Evolutionary conservation across 108 stramenopile genomes (phyloP).

Genomic region (Schizochytrium sp.): DNA sequence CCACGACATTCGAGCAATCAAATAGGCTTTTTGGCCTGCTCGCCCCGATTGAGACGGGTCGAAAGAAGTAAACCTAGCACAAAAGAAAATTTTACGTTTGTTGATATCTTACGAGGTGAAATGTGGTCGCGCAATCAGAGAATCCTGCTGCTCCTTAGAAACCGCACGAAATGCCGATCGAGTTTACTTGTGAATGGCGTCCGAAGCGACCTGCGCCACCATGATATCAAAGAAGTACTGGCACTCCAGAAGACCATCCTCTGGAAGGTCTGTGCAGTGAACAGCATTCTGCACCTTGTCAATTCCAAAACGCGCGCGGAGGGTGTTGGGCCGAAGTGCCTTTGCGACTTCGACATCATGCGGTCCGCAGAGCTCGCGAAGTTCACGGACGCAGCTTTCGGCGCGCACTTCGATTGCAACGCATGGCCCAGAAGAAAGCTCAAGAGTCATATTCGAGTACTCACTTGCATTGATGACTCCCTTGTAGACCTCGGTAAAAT

Average conservation of each 20-base stretch:
- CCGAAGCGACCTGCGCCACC: neutral
- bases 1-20: too few relatives aligned
- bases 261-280: conserved; percentile 69
- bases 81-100: too few relatives aligned
- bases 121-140: too few relatives aligned
- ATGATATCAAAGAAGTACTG: conserved; percentile 63
- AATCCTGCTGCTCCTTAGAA: too few relatives aligned
- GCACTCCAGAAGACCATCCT: conserved; percentile 59
- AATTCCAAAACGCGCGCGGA: conserved; percentile 59
- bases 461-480: conserved; percentile 20
- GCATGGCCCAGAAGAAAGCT: conserved; percentile 3
- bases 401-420: conserved; percentile 26
- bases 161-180: too few relatives aligned
- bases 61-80: too few relatives aligned
- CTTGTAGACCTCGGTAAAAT: conserved; percentile 65
- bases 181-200: neutral
- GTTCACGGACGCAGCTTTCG: conserved; percentile 44
- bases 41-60: too few relatives aligned
- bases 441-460: neutral
- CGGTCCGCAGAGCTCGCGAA: conserved; percentile 61
- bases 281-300: conserved; percentile 60
- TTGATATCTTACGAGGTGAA: too few relatives aligned
- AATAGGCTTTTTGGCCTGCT: too few relatives aligned
- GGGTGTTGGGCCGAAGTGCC: conserved; percentile 45
- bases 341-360: conserved; percentile 66